A percentile compares a stretch with the other conserved stretches of the same genome.
phyloP scores from a whole-genome alignment of 441 rosid species.

The Adansonia grandidieri region DNA sequence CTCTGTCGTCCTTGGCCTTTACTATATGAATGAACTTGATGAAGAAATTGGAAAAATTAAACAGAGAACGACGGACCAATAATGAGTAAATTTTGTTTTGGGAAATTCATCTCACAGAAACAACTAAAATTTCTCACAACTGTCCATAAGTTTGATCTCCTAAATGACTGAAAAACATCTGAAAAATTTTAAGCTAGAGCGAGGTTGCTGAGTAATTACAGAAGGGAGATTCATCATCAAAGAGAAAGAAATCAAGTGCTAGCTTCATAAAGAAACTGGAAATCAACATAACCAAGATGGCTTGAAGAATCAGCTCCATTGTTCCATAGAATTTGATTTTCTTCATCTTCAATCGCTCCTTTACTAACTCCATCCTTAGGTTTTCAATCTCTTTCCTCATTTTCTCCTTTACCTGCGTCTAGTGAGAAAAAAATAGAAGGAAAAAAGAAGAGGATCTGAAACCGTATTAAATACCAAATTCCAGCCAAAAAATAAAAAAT shows the following conservation, averaged over 20 bases:
- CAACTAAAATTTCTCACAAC: neutral
- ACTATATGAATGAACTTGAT: neutral
- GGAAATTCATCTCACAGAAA: neutral
- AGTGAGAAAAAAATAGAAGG: neutral
- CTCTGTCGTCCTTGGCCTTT: neutral
- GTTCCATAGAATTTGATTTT: slow-evolving; percentile 34
- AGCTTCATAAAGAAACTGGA: slow-evolving; percentile 33
- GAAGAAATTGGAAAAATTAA: neutral
- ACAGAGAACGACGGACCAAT: neutral
- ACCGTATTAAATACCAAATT: neutral
- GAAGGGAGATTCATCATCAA: slow-evolving; percentile 2
- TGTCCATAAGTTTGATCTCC: neutral
- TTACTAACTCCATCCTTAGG: slow-evolving; percentile 40
- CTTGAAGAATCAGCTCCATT: slow-evolving; percentile 41
- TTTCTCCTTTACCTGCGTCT: slow-evolving; percentile 36
- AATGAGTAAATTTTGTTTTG: neutral
- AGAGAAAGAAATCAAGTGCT: neutral
- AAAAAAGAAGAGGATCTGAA: neutral
- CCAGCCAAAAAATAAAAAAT: neutral
- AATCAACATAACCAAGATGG: slow-evolving; percentile 29
- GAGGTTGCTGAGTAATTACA: slow-evolving; percentile 10
- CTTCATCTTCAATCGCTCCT: slow-evolving; percentile 42
- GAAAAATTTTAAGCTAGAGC: neutral
- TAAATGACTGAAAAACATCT: neutral
- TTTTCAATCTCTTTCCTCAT: slow-evolving; percentile 31